Percentiles rank a stretch among this genome's conserved stretches.
These are phyloP conservation scores for Pestalotiopsis sp. DNA, from an alignment of 2,329 filamentous ascomycete genomes.

Conservation along the genomic window DNA sequence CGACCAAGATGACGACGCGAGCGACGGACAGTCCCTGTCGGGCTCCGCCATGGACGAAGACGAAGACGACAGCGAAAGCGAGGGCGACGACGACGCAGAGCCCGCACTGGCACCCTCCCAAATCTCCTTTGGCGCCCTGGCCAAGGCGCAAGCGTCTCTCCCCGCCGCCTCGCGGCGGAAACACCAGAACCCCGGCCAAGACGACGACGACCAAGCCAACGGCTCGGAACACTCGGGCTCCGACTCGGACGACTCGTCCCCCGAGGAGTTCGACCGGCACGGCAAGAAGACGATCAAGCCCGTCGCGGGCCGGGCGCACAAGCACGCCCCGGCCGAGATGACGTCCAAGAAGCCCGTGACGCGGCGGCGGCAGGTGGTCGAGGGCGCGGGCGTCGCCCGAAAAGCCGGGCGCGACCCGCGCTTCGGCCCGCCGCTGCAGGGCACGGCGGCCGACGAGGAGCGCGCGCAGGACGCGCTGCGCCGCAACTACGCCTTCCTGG, in stretches of 20 bases:
- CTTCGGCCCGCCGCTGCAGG: slow-evolving; percentile 72
- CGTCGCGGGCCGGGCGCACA: slow-evolving; percentile 61
- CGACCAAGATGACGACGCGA: slow-evolving; percentile 18
- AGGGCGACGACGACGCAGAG: slow-evolving; percentile 41
- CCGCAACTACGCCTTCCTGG: slow-evolving; percentile 84
- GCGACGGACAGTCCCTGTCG: slow-evolving; percentile 9
- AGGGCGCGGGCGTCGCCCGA: slow-evolving; percentile 37
- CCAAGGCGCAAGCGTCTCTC: slow-evolving; percentile 79
- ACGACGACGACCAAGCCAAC: slow-evolving; percentile 30
- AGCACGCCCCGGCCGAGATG: slow-evolving; percentile 86
- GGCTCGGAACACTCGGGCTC: slow-evolving; percentile 7
- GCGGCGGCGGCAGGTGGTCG: slow-evolving; percentile 75
- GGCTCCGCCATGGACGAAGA: slow-evolving; percentile 18
- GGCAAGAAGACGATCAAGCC: slow-evolving; percentile 30
- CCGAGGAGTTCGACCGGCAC: slow-evolving; percentile 41
- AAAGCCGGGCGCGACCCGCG: slow-evolving; percentile 80
- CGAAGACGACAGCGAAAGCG: slow-evolving; percentile 38
- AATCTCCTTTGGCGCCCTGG: slow-evolving; percentile 88
- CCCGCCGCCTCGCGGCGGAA: slow-evolving; percentile 33
- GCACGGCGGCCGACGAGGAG: slow-evolving; percentile 39
- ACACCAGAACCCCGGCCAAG: slow-evolving; percentile 27
- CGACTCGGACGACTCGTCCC: slow-evolving; percentile 5
- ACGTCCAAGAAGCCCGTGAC: slow-evolving; percentile 84
- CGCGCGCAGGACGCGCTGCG: slow-evolving; percentile 62
- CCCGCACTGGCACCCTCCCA: slow-evolving; percentile 51